Base-by-base conservation (phyloP, 495 filamentous ascomycete genomes). In the Articulospora tetracladia region DNA sequence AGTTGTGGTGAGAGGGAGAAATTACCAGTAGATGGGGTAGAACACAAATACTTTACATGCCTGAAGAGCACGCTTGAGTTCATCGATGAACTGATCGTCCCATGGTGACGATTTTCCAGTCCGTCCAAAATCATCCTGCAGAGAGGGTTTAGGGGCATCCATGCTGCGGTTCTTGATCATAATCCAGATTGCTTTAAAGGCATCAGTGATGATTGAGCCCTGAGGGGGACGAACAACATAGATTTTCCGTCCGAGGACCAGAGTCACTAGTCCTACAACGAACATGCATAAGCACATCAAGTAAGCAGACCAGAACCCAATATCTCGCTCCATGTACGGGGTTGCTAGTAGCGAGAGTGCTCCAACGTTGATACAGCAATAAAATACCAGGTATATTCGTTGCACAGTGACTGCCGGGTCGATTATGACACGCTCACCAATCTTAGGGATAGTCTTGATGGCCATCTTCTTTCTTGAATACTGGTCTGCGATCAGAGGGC, bases 341-440 rank as follows among this genome's bases (percentile, higher is more conserved):
- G 85, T 88, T 2, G 83, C 83, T 55, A 91, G 75, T 19, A 80
- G 71, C n/a, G 85, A 84, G 19, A 92, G 79, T 2, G 85, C 82
- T 15, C 88, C 89, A 36, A 92, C 46, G 70, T 93, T 92, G 74
- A 92, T 88, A 66, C 81, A 86, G 22, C 77, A 72, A 68, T 90
- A 90, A 72, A 88, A 88, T 55, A 85, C 79, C 28, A 74, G 66
- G 60, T 75, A 73, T 55, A 92, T 89, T 44, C 86, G 80, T 70
- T 87, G 84, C 47, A 89, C 80, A 22, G 88, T 92, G 26, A 88
- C 76, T 39, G 80, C 74, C 0, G 89, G 88, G 65, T 91, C 87
- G 46, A 91, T 81, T 50, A 93, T 79, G 13, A 90, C 85, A 4
- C 83, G 76, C 73, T 93, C 87, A 26, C 89, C 88, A 46, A 75